Conservation (phyloP, 2,329 filamentous ascomycete genomes). For the Xylaria sp. region DNA sequence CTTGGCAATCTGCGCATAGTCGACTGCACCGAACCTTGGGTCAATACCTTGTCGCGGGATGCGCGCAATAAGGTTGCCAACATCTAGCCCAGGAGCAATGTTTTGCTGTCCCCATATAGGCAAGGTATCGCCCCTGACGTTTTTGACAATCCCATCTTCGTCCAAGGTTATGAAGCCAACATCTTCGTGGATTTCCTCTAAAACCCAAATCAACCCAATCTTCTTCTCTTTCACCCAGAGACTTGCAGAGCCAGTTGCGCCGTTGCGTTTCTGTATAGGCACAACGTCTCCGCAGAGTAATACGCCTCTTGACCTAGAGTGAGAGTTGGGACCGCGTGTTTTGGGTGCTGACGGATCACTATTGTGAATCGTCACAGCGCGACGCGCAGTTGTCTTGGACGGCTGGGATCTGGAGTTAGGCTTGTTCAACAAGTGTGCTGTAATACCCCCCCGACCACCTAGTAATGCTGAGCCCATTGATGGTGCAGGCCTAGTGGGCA, state of each 20-base stretch:
- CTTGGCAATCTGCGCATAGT: constrained; percentile 79
- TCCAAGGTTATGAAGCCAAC: constrained; percentile 81
- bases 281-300: constrained; percentile 97
- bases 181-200: constrained; percentile 98
- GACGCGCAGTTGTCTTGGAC: constrained; percentile 66
- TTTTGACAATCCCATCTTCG: constrained; percentile 78
- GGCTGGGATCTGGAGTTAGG: constrained; percentile 69
- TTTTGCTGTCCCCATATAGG: constrained; percentile 85
- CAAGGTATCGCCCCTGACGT: constrained; percentile 78
- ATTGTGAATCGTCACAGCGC: constrained; percentile 73
- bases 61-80: constrained; percentile 82
- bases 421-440: constrained; percentile 87
- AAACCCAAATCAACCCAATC: constrained; percentile 93
- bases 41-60: constrained; percentile 81
- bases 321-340: constrained; percentile 69
- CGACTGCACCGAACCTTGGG: constrained; percentile 76
- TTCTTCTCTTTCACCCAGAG: constrained; percentile 99
- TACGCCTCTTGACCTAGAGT: constrained; percentile 85
- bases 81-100: constrained; percentile 74
- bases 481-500: constrained; percentile 52
- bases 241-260: constrained; percentile 89
- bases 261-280: constrained; percentile 95
- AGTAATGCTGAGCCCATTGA: constrained; percentile 66
- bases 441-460: constrained; percentile 79
- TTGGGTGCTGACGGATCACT: constrained; percentile 67